A percentile compares a stretch with the other conserved stretches of the same genome.
phyloP scores from a whole-genome alignment of 2,329 filamentous ascomycete genomes.

The Metarhizium sp. region DNA sequence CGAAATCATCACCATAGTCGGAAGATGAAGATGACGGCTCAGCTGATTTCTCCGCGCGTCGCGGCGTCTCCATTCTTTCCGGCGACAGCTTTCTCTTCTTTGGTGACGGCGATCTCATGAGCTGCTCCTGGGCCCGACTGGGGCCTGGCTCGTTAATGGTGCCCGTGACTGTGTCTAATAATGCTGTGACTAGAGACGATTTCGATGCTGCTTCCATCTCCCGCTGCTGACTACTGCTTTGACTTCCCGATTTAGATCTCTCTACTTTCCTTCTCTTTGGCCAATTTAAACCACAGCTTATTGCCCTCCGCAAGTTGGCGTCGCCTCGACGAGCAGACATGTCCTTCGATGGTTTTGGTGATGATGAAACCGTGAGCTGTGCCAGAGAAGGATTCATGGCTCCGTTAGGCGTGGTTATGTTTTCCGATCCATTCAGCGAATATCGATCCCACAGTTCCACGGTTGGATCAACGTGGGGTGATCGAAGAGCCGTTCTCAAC shows the following conservation, averaged over 20 bases:
- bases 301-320: constrained; percentile 46
- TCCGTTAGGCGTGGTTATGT: constrained; percentile 31
- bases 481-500: constrained; percentile 49
- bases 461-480: constrained; percentile 62
- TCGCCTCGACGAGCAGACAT: constrained; percentile 31
- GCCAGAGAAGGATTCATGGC: constrained; percentile 48
- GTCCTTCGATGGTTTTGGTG: constrained; percentile 48
- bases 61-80: constrained; percentile 15
- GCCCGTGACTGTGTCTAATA: constrained; percentile 56
- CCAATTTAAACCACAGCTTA: constrained; percentile 62
- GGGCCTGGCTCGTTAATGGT: constrained; percentile 37
- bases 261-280: constrained; percentile 59
- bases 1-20: constrained; percentile 48
- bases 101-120: constrained; percentile 33
- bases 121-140: constrained; percentile 18
- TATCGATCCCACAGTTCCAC: constrained; percentile 72
- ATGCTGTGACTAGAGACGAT: constrained; percentile 46
- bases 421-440: constrained; percentile 37
- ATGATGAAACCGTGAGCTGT: constrained; percentile 61
- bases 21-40: constrained; percentile 19
- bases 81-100: constrained; percentile 25
- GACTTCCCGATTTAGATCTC: constrained; percentile 29
- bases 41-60: constrained; percentile 8
- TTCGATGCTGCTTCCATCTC: constrained; percentile 43
- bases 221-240: constrained; percentile 22